A percentile compares a stretch with the other conserved stretches of the same genome.
phyloP scores from a whole-genome alignment of 495 filamentous ascomycete species.

The Cairneyella variabilis region DNA sequence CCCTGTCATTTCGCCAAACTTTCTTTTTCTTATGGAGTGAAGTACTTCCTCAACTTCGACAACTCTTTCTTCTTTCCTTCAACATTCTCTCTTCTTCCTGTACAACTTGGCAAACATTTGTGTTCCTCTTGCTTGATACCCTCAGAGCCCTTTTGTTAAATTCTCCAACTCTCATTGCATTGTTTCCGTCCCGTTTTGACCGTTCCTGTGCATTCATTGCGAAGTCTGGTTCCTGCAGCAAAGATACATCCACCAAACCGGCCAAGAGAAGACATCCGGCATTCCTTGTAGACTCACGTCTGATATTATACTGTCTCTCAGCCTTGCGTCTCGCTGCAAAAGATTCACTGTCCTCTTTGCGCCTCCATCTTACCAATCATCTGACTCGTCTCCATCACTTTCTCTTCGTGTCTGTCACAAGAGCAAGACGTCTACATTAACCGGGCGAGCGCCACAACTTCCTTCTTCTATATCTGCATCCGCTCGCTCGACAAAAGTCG shows the following conservation, averaged over 20 bases:
- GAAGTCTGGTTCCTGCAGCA: no score
- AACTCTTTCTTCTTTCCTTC: background rate
- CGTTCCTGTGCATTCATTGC: background rate
- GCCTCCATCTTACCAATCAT: background rate
- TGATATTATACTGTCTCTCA: background rate
- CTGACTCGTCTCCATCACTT: conserved; percentile 1
- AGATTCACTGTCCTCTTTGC: background rate
- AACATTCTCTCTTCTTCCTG: background rate
- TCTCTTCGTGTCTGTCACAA: background rate
- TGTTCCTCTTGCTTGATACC: background rate
- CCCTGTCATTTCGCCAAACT: background rate
- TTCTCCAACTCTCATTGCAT: background rate
- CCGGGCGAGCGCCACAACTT: conserved; percentile 1
- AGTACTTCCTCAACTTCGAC: no score
- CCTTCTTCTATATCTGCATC: background rate
- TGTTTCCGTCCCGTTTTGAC: background rate
- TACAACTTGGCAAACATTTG: background rate
- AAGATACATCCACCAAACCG: no score
- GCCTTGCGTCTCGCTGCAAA: background rate
- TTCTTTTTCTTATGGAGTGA: no score
- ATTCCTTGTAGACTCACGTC: background rate
- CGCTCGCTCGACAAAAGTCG: conserved; percentile 6
- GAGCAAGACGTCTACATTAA: background rate
- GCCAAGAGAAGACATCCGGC: background rate
- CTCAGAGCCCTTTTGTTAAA: background rate